A percentile compares a stretch with the other conserved stretches of the same genome.
These are phyloP conservation scores for Coleophoma eucalyptorum DNA, from an alignment of 2,329 filamentous ascomycete genomes.

Conservation along the genomic window DNA sequence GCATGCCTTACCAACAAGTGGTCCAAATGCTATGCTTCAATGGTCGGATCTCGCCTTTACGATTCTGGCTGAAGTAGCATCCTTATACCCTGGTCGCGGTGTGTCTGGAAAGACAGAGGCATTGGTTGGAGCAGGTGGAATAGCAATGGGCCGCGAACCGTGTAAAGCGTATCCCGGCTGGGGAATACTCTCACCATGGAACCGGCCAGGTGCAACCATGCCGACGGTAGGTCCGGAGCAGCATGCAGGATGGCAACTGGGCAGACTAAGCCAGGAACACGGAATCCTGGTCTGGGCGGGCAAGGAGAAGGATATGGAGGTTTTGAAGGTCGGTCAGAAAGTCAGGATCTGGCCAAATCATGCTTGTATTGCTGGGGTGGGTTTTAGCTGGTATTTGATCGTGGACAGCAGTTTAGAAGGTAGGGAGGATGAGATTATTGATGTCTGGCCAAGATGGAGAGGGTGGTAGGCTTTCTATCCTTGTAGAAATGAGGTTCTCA, in stretches of 20 bases:
- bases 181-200: constrained; percentile 65
- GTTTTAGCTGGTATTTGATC: constrained; percentile 70
- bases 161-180: constrained; percentile 69
- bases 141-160: constrained; percentile 70
- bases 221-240: constrained; percentile 35
- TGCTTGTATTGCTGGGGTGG: constrained; percentile 70
- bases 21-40: constrained; percentile 13
- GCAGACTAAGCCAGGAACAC: constrained; percentile 74
- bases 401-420: constrained; percentile 58
- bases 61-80: constrained; percentile 68
- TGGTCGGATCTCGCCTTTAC: constrained; percentile 58
- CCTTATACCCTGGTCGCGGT: constrained; percentile 60
- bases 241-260: constrained; percentile 61
- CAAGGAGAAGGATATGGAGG: constrained; percentile 37
- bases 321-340: constrained; percentile 59
- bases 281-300: constrained; percentile 62
- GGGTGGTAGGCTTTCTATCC: constrained; percentile 52
- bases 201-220: constrained; percentile 20
- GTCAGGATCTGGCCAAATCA: constrained; percentile 77
- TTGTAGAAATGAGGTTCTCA: too few species aligned
- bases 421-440: constrained; percentile 59
- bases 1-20: constrained; percentile 46
- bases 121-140: constrained; percentile 62
- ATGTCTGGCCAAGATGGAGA: constrained; percentile 70
- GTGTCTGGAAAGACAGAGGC: constrained; percentile 50